Conservation (phyloP, 2,329 filamentous ascomycete species). For the Penicillium sp. region DNA sequence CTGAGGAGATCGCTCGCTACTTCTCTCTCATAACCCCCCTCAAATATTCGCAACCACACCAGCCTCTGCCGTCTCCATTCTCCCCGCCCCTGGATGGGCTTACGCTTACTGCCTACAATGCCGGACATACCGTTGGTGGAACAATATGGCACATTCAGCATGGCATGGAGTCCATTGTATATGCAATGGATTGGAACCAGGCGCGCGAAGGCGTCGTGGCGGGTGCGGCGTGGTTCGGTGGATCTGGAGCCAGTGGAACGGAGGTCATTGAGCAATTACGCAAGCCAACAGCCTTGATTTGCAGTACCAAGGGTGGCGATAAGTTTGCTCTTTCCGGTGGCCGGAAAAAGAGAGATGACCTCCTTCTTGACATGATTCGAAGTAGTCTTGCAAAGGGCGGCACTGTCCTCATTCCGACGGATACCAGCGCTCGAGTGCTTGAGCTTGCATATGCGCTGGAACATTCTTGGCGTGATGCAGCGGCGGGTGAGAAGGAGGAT, state of each 20-base stretch:
- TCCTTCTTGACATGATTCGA: slow-evolving; percentile 76
- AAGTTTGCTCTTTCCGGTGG: slow-evolving; percentile 69
- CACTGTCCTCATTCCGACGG: slow-evolving; percentile 88
- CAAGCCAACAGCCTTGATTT: slow-evolving; percentile 90
- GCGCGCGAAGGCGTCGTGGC: slow-evolving; percentile 93
- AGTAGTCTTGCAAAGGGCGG: slow-evolving; percentile 80
- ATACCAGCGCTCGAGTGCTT: slow-evolving; percentile 91
- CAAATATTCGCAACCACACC: slow-evolving; percentile 95
- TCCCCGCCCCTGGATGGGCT: slow-evolving; percentile 87
- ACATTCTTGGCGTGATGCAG: slow-evolving; percentile 78
- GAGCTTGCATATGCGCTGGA: slow-evolving; percentile 92
- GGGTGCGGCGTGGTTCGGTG: slow-evolving; percentile 89
- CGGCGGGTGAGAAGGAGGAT: slow-evolving; percentile 52
- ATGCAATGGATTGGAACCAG: slow-evolving; percentile 98
- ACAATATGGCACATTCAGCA: slow-evolving; percentile 99
- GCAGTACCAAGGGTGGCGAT: slow-evolving; percentile 80
- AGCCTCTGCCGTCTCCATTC: slow-evolving; percentile 81
- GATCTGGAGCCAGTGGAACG: slow-evolving; percentile 73
- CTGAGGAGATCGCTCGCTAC: slow-evolving; percentile 88
- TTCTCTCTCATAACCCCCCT: slow-evolving; percentile 88
- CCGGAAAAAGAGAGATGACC: slow-evolving; percentile 79
- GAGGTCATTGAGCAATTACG: slow-evolving; percentile 92
- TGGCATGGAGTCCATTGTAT: slow-evolving; percentile 93
- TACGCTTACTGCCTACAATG: slow-evolving; percentile 94
- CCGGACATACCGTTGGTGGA: slow-evolving; percentile 90